phyloP scores from a whole-genome alignment of 2,329 filamentous ascomycete species.

The Coniochaeta prunicola region DNA sequence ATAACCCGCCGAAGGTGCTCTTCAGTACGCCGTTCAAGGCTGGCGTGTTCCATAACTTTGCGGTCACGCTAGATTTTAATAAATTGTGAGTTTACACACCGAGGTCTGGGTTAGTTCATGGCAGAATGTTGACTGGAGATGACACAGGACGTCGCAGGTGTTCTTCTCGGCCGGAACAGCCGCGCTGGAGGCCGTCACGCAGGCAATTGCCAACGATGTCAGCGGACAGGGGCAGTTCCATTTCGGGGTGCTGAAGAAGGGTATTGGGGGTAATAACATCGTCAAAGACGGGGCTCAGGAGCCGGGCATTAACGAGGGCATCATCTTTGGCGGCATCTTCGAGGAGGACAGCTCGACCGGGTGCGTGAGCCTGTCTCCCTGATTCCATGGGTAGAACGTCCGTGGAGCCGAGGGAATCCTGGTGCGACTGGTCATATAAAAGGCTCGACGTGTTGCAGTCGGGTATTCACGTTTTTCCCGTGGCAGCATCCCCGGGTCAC shows the following conservation, averaged over 20 bases:
- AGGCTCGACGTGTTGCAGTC: background rate
- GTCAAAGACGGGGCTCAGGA: slow-evolving; percentile 40
- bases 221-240: slow-evolving; percentile 54
- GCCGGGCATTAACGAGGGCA: slow-evolving; percentile 40
- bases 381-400: background rate
- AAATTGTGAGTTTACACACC: slow-evolving; percentile 35
- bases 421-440: background rate
- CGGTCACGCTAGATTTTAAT: slow-evolving; percentile 47
- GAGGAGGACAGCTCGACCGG: slow-evolving; percentile 37
- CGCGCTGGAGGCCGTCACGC: slow-evolving; percentile 38
- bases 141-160: slow-evolving; percentile 43
- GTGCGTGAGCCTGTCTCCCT: slow-evolving; percentile 28
- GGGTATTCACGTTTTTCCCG: background rate
- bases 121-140: background rate
- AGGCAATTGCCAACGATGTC: slow-evolving; percentile 40
- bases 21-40: slow-evolving; percentile 43
- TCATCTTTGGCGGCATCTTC: slow-evolving; percentile 46
- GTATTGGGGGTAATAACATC: slow-evolving; percentile 35
- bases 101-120: background rate
- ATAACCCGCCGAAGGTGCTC: slow-evolving; percentile 33
- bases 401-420: background rate
- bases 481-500: background rate
- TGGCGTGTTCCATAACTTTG: slow-evolving; percentile 55
- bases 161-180: slow-evolving; percentile 45
- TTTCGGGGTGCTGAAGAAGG: slow-evolving; percentile 56